A percentile compares a stretch with the other conserved stretches of the same genome.
These are phyloP conservation scores for Suhomyces bribrorum DNA, from an alignment of 1,139 yeast genomes.

Conservation along the genomic window DNA sequence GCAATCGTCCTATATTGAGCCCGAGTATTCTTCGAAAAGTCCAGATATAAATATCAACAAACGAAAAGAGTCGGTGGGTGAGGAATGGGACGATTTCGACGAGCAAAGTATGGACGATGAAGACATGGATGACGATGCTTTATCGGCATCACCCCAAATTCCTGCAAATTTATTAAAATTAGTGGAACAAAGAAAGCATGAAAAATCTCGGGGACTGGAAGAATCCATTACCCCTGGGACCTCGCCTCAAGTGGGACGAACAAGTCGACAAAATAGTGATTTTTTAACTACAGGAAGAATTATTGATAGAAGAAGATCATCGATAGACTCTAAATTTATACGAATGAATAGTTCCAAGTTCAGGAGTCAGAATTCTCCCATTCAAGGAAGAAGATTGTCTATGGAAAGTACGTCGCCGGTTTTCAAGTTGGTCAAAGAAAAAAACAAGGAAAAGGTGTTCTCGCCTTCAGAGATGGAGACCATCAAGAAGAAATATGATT, in stretches of 20 bases:
- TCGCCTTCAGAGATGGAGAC: slow-evolving; percentile 24
- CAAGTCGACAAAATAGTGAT: slow-evolving; percentile 31
- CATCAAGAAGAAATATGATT: slow-evolving; percentile 31
- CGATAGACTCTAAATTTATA: slow-evolving; percentile 33
- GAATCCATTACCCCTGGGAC: slow-evolving; percentile 33
- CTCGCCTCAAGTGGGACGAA: slow-evolving; percentile 29
- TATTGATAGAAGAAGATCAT: slow-evolving; percentile 36
- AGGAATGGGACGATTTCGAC: slow-evolving; percentile 17
- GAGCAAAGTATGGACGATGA: slow-evolving; percentile 39
- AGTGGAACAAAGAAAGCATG: slow-evolving; percentile 54
- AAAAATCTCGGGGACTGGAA: slow-evolving; percentile 22
- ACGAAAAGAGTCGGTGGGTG: slow-evolving; percentile 19
- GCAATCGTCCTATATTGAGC: slow-evolving; percentile 6
- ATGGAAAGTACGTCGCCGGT: slow-evolving; percentile 24
- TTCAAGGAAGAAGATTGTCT: slow-evolving; percentile 22
- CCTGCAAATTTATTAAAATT: slow-evolving; percentile 59
- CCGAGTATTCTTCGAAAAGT: slow-evolving; percentile 2
- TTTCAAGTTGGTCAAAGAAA: slow-evolving; percentile 8
- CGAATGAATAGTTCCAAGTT: slow-evolving; percentile 29
- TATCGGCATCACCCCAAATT: slow-evolving; percentile 67
- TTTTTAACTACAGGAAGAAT: slow-evolving; percentile 22
- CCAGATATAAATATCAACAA: slow-evolving; percentile 8
- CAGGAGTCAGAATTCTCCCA: slow-evolving; percentile 25
- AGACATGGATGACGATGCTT: slow-evolving; percentile 50
- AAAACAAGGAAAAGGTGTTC: slow-evolving; percentile 5